Evolutionary conservation across 2,329 filamentous ascomycete species (phyloP), one percentile per base, ranked within the genome.

Genomic region (Lachnellula subtilissima): DNA sequence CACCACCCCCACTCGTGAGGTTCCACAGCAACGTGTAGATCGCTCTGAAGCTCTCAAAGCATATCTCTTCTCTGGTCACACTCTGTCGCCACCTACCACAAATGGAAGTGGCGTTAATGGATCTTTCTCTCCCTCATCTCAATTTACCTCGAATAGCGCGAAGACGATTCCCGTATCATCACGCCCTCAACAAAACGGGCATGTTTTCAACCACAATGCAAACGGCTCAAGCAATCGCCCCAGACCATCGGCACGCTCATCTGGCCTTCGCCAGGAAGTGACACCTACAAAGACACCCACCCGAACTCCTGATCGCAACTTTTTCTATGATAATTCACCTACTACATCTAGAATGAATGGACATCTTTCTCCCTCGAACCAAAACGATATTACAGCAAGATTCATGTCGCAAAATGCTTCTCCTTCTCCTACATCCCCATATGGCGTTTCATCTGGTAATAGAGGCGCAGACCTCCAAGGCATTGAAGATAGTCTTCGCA

Each of bases 31-130:
- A 25, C 28, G 55, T 32, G 46, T 54, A 37, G 57, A 58, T 11
- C 51, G 70, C 25, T 75, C 73, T 5, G 80, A 84, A 60, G 79
- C 79, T 48, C 67, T 85, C 23, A 85, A 85, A 67, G 77, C 75
- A 47, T 84, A 80, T 63, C 68, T 84, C 1, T 83, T 83, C 50
- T 74, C 75, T 40, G 73, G 74, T 48, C 67, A 73, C 56, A 48
- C 55, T 32, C 57, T 63, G 17, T 49, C 66, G 25, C 55, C 58
- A 11, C 43, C 61, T 35, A 28, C 52, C 14, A 35, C 37, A 8
- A 45, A 39, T 48, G 39, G 35, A 50, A 50, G 48, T 40, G 17
- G 49, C 3, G 40, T 49, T 8, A 22, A 17, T 40, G 48, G 43
- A 5, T 37, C 53, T 12, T 42, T 23, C 9, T 47, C 57, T 8